These are phyloP conservation scores for Huntiella moniliformis DNA, from an alignment of 2,329 filamentous ascomycete species.

Conservation along the genomic window DNA sequence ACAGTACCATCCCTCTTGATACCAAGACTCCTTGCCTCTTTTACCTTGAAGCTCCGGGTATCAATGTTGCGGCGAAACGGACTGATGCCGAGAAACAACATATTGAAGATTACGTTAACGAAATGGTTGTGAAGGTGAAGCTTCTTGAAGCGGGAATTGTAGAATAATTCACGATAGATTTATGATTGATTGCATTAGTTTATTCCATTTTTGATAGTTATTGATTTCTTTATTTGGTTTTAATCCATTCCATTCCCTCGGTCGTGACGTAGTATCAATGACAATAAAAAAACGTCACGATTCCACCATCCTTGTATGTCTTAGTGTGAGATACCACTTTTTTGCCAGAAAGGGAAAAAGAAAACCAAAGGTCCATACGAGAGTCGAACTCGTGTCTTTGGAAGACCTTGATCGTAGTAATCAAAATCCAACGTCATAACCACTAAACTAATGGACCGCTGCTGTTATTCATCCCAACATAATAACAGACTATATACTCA, in stretches of 20 bases:
- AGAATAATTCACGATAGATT: not conserved
- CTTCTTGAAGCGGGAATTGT: not conserved
- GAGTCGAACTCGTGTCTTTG: slow-evolving; percentile 7
- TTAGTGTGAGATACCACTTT: too few relatives aligned
- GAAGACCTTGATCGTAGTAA: slow-evolving; percentile 3
- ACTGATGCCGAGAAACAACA: not conserved
- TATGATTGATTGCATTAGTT: not conserved
- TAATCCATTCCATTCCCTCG: too few relatives aligned
- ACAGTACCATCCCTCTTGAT: slow-evolving; percentile 2
- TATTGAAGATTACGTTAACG: not conserved
- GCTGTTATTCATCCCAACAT: too few relatives aligned
- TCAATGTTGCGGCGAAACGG: not conserved
- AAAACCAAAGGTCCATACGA: slow-evolving; percentile 3
- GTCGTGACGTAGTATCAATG: too few relatives aligned
- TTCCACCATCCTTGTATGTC: too few relatives aligned
- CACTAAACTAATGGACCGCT: slow-evolving; percentile 5
- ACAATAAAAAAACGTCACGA: too few relatives aligned
- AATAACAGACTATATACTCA: too few relatives aligned
- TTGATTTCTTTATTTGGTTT: not conserved
- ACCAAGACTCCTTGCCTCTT: slow-evolving; percentile 6
- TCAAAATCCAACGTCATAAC: slow-evolving; percentile 7
- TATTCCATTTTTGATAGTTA: not conserved
- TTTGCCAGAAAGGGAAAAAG: not conserved
- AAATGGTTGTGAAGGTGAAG: not conserved
- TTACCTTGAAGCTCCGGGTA: slow-evolving; percentile 3